Base-by-base conservation (phyloP, 2,329 filamentous ascomycete genomes). In the Xylariaceae sp. region DNA sequence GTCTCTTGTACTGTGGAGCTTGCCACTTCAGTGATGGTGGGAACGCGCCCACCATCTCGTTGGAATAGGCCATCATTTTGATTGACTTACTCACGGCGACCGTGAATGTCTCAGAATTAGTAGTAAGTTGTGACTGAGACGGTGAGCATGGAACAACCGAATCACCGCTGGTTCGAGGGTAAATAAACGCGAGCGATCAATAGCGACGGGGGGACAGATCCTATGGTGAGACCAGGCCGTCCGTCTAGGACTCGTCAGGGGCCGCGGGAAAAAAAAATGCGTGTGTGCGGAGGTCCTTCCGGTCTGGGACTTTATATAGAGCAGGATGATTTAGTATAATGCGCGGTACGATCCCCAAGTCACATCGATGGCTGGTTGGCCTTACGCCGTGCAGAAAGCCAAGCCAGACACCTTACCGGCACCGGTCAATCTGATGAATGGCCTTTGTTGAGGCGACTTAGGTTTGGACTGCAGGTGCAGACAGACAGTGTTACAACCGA, bases 261-360 rank as follows among this genome's bases (percentile, higher is more conserved):
- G 37, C 52, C 51, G 56, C 56, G 53, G 58, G 58, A 56, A 57
- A 57, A 60, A 60, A 53, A 34, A 18, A 23, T 34, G 54, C 48
- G 52, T 47, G 42, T 61, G 37, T 30, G 37, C 37, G 37, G 11
- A 42, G 37, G 23, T 61, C 55, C 58, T 50, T 57, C 55, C 45
- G 55, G 42, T 56, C 50, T 57, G 53, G 18, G 42, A 42, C 42
- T 13, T 42, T 56, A 57, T 58, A 51, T 54, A 58, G 60, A 60
- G 60, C 58, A 47, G 51, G 58, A 30, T 30, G 23, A 30, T 30
- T 30, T 10, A 60, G 55, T 65, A 60, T 62, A 57, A 57, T 55
- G 53, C 59, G 50, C 58, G 55, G 60, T 65, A 62, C 54, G 59
- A 58, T 59, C 59, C 23, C 56, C 60, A 62, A 57, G 62, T 64